Percentiles rank a stretch among this genome's conserved stretches.
Conservation (phyloP, 169 alveolate species). For the Plasmodium cynomolgi region DNA sequence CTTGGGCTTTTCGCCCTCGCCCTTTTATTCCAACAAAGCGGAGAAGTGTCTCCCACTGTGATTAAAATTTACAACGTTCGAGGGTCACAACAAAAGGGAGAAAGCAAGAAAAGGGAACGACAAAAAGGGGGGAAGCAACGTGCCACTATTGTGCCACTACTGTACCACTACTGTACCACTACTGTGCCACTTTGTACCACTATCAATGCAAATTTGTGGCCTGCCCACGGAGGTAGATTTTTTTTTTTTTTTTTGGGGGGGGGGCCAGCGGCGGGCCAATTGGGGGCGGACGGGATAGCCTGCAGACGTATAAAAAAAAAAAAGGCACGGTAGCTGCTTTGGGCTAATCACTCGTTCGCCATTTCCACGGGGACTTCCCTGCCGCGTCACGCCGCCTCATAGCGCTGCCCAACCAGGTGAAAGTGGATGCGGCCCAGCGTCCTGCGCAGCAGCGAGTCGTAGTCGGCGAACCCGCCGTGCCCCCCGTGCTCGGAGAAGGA, state of each 20-base stretch:
- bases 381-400: neutral
- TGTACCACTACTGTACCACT: no score
- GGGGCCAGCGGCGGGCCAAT: neutral
- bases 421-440: conserved; percentile 28
- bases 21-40: neutral
- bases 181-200: no score
- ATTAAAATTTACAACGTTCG: neutral
- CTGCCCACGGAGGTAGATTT: neutral
- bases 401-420: neutral
- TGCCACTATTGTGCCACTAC: neutral
- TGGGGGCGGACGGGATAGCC: neutral
- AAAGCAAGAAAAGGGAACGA: neutral
- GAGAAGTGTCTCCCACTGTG: neutral
- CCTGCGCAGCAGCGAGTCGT: neutral
- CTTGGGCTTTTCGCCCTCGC: neutral
- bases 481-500: conserved; percentile 48
- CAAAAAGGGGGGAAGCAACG: neutral
- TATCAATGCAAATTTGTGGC: neutral
- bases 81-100: neutral
- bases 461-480: conserved; percentile 25
- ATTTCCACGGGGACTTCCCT: neutral
- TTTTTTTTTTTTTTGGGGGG: no score
- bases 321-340: neutral
- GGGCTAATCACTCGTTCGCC: neutral
- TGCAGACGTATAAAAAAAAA: neutral